Conservation (phyloP, 1,284 basidiomycete species). For the Sporisorium sorghi region DNA sequence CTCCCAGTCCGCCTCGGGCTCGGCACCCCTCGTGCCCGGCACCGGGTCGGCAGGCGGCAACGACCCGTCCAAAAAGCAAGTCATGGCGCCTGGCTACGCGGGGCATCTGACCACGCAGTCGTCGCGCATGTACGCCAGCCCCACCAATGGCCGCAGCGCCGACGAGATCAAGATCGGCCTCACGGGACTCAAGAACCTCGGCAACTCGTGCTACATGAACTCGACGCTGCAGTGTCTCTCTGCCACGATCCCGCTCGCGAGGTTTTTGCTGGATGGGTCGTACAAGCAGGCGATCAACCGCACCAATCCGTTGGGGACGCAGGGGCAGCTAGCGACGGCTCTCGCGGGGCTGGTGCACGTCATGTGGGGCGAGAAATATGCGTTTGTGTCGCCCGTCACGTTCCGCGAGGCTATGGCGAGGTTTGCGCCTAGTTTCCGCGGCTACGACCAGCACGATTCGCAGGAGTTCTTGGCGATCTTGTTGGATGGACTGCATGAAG, state of each 20-base stretch:
- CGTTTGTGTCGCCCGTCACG: slow-evolving; percentile 83
- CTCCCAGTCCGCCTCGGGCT: slow-evolving; percentile 9
- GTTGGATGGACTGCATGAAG: slow-evolving; percentile 57
- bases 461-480: slow-evolving; percentile 60
- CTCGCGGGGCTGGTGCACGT: slow-evolving; percentile 86
- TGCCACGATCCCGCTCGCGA: slow-evolving; percentile 63
- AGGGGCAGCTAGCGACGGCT: slow-evolving; percentile 83
- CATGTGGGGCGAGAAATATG: slow-evolving; percentile 88
- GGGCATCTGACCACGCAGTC: slow-evolving; percentile 36
- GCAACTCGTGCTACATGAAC: slow-evolving; percentile 70
- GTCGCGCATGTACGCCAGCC: slow-evolving; percentile 39
- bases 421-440: slow-evolving; percentile 64
- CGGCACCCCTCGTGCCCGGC: slow-evolving; percentile 21
- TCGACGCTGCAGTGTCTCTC: slow-evolving; percentile 68
- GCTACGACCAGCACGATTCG: slow-evolving; percentile 64
- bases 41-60: slow-evolving; percentile 38
- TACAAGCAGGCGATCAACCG: slow-evolving; percentile 90
- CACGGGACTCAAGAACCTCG: slow-evolving; percentile 67
- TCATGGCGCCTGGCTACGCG: slow-evolving; percentile 44
- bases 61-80: slow-evolving; percentile 45
- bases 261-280: slow-evolving; percentile 73
- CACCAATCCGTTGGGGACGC: slow-evolving; percentile 86
- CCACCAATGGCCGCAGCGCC: slow-evolving; percentile 30
- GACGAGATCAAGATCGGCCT: slow-evolving; percentile 64
- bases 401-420: slow-evolving; percentile 79